Evolutionary conservation across 495 filamentous ascomycete species (phyloP).

Genomic region (Neurospora terricola): DNA sequence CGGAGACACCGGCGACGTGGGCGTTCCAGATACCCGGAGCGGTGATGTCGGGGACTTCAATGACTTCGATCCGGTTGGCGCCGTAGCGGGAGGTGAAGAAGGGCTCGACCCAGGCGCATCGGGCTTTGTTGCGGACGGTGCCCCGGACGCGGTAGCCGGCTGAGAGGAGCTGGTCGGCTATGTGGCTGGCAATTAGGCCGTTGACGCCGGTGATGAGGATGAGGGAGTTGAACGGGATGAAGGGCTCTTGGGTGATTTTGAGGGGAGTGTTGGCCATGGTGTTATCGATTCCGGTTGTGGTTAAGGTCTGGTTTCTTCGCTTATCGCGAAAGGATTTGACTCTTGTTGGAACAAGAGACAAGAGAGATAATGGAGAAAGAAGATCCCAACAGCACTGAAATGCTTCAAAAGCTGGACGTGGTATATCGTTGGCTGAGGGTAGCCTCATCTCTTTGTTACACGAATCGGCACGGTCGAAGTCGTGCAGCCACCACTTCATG

Average conservation of each 20-base stretch:
- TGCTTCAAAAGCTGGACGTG: neutral
- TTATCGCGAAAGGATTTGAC: neutral
- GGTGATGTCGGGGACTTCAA: slow-evolving; percentile 29
- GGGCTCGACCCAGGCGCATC: slow-evolving; percentile 30
- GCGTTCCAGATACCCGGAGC: slow-evolving; percentile 26
- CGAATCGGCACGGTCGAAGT: neutral
- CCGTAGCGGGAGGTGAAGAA: slow-evolving; percentile 33
- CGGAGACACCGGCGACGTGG: slow-evolving; percentile 25
- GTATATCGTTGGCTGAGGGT: neutral
- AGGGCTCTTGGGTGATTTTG: slow-evolving; percentile 5
- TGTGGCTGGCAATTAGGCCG: slow-evolving; percentile 45
- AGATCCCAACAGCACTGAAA: neutral
- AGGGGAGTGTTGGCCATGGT: neutral
- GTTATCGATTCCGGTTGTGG: neutral
- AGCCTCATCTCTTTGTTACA: neutral
- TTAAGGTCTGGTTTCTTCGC: neutral
- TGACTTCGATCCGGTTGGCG: slow-evolving; percentile 22
- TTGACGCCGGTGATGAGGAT: slow-evolving; percentile 48
- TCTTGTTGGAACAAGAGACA: too few relatives aligned
- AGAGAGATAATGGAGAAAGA: neutral
- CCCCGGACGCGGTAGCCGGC: slow-evolving; percentile 44
- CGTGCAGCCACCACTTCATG: neutral
- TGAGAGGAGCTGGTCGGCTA: slow-evolving; percentile 37
- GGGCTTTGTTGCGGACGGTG: slow-evolving; percentile 33
- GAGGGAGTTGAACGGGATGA: slow-evolving; percentile 12